Base-by-base conservation (phyloP, 1,139 yeast genomes). In the Candida anutae region DNA sequence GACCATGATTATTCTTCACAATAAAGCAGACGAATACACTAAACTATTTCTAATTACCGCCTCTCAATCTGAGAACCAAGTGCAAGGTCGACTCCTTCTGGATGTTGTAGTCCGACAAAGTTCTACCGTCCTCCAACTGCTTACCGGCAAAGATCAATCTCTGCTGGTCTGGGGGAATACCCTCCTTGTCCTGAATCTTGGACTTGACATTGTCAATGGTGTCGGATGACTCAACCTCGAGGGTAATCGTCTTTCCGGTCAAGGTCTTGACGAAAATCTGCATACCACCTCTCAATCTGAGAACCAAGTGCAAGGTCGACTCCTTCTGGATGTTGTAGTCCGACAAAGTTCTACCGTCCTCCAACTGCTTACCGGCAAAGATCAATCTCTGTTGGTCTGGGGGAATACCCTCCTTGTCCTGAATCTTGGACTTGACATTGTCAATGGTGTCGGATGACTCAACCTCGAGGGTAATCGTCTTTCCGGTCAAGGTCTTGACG, bases 321-420 rank as follows among this genome's bases (percentile, higher is more conserved):
- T 83, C 94, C 76, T 83, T 83, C 69, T 83, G 94, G 63, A 83
- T 83, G 83, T 83, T 83, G 85, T 83, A 83, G 73, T 83, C 94
- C 42, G 90, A 78, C 48, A 83, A 71, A 48, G 94, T 83, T 75
- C 94, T 80, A 56, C 93, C 94, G 55, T 83, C 94, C 64, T 83
- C 94, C 58, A 83, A 77, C 70, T 83, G 94, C 74, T 83, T 83
- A 69, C 94, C 94, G 47, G 94, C 94, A 52, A 83, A 83, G 67
- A 83, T 83, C 59, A 83, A 74, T 67, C 94, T 79, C 70, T 83
- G 94, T 66, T 83, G 94, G 69, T 82, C 94, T 56, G 94, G 94
- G 60, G 94, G 94, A 48, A 83, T 83, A 56, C 94, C 94, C 67
- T 83, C 94, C 75, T 82, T 82, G 74, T 83, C 94, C 69, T 82